Evolutionary conservation across 768 basidiomycete species (phyloP).

Genomic region (Pseudohyphozyma bogoriensis): DNA sequence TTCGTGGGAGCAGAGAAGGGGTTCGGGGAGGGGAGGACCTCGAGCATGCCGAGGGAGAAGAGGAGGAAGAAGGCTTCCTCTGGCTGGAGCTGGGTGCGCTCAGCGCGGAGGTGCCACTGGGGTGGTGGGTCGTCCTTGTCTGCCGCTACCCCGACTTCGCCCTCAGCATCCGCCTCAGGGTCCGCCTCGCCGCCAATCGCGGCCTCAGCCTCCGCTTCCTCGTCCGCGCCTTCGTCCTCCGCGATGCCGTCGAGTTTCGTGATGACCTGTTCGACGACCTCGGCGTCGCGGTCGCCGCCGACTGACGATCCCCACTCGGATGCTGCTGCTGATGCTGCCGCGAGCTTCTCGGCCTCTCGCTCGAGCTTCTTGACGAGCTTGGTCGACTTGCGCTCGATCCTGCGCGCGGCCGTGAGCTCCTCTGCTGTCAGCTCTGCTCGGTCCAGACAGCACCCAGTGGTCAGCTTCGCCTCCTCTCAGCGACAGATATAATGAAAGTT

Average conservation of each 20-base stretch:
- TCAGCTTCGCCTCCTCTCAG: not conserved
- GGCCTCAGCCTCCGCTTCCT: not conserved
- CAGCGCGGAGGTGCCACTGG: conserved; percentile 25
- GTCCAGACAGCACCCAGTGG: not conserved
- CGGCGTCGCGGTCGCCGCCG: not conserved
- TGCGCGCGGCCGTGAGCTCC: conserved; percentile 75
- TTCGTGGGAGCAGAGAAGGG: conserved; percentile 6
- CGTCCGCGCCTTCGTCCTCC: conserved; percentile 7
- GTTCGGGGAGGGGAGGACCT: not conserved
- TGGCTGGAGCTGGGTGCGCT: conserved; percentile 35
- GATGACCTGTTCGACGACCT: not conserved
- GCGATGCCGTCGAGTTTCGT: not conserved
- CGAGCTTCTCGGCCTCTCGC: conserved; percentile 50
- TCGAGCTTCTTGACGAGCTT: conserved; percentile 85
- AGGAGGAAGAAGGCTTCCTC: conserved; percentile 37
- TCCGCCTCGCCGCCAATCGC: too few relatives aligned
- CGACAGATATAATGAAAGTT: too few relatives aligned
- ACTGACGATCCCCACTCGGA: conserved; percentile 2
- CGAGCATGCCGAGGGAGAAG: conserved; percentile 27
- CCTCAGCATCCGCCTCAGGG: not conserved
- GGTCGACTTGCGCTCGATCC: conserved; percentile 81
- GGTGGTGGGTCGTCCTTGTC: conserved; percentile 13
- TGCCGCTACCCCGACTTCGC: not conserved
- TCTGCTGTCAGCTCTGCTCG: conserved; percentile 69
- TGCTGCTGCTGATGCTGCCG: conserved; percentile 23